Percentiles rank a stretch among this genome's conserved stretches.
Conservation (phyloP, 108 stramenopile species). For the Conticribra guillardii region DNA sequence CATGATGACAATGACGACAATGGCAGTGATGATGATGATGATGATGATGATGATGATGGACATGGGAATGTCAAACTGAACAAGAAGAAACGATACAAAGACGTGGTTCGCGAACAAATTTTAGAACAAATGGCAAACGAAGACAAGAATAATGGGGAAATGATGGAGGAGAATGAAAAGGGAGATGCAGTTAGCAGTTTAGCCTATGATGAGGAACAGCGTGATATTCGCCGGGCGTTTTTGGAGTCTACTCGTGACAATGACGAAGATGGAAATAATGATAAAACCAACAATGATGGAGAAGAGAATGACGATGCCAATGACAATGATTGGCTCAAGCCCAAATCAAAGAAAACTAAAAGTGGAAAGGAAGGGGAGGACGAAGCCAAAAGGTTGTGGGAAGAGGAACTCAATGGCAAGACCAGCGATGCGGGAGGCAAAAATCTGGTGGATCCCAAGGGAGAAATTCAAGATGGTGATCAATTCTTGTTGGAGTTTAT, state of each 20-base stretch:
- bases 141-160: conserved; percentile 14
- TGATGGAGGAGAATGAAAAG: neutral
- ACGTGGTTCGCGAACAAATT: conserved; percentile 95
- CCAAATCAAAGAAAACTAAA: conserved; percentile 33
- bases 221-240: conserved; percentile 83
- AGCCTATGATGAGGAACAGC: conserved; percentile 94
- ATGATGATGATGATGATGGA: conserved; percentile 25
- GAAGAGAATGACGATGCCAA: conserved; percentile 38
- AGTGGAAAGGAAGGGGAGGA: conserved; percentile 34
- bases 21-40: conserved; percentile 18
- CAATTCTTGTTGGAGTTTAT: conserved; percentile 83
- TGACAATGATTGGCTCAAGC: conserved; percentile 38
- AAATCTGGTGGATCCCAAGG: conserved; percentile 74
- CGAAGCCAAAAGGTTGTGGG: conserved; percentile 63
- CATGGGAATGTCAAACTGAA: conserved; percentile 39
- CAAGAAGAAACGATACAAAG: conserved; percentile 74
- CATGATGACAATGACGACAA: conserved; percentile 33
- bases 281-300: conserved; percentile 18
- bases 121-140: conserved; percentile 78
- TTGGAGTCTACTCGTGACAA: conserved; percentile 61
- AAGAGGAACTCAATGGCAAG: conserved; percentile 70
- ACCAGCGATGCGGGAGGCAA: too few relatives aligned
- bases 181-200: conserved; percentile 37
- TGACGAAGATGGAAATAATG: conserved; percentile 36
- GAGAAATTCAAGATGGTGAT: conserved; percentile 92